Base-by-base conservation (phyloP, 805 yeast species). In the Sungouiella thailandica region DNA sequence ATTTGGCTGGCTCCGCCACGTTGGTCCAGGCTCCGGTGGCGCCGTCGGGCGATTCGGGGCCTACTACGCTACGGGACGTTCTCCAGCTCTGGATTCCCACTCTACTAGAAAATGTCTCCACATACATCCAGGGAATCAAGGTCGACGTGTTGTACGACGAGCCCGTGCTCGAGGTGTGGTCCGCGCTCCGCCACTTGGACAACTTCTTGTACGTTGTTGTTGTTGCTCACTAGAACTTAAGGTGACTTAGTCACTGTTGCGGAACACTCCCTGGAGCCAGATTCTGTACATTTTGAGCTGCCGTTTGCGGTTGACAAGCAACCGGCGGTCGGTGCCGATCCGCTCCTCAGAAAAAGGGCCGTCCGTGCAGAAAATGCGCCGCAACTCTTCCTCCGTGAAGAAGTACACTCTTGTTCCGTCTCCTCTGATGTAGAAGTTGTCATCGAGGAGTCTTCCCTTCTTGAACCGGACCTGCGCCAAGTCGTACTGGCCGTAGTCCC, bases 331-430 rank as follows among this genome's bases (percentile, higher is more conserved):
- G 1, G 95, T 83, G 1, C 85, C 97, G 25, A 93, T 81, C 54
- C 74, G 81, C 25, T 67, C 73, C 43, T 84, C 90, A n/a, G 52
- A 57, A 50, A 90, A 87, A 13, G 67, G 67, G 5, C 70, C 65
- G 17, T 59, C 52, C 6, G 32, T 33, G 30, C 62, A 52, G 55
- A 90, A 93, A 3, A 90, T 83, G 28, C 72, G 65, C 41, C 84
- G 68, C 37, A 90, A 60, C 60, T 93, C 96, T 39, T 90, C 95
- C 55, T 90, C 97, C 2, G 96, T 86, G 65, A 93, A 93, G 64
- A 93, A 93, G 57, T 93, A 93, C 9, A 93, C 98, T 47, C 98
- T 71, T 0, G 98, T 93, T 30, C 98, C 98, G 56, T 93, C 98
- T 24, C 98, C 98, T 52, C 98, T 76, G 24, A 89, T 87, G 59